These are phyloP conservation scores for Schizochytrium sp. DNA, from an alignment of 108 stramenopile genomes.

Conservation along the genomic window DNA sequence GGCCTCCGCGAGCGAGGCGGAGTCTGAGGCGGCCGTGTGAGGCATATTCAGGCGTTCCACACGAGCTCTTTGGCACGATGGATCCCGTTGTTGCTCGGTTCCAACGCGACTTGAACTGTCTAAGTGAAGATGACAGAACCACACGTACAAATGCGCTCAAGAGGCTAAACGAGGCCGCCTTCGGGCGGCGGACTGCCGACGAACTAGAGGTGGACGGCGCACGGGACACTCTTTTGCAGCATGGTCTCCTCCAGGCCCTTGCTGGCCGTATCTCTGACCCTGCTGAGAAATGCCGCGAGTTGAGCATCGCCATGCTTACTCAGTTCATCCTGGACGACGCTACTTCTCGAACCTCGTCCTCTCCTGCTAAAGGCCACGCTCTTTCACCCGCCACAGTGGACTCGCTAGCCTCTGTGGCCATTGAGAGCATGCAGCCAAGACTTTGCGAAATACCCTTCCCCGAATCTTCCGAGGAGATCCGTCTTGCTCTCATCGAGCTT, in stretches of 20 bases:
- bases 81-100: neutral
- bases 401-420: neutral
- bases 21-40: too few relatives aligned
- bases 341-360: neutral
- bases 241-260: constrained; percentile 49
- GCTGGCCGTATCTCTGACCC: constrained; percentile 29
- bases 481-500: neutral
- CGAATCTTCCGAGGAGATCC: constrained; percentile 42
- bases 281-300: constrained; percentile 29
- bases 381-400: neutral
- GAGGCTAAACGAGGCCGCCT: constrained; percentile 12
- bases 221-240: neutral
- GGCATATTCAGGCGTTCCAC: too few relatives aligned
- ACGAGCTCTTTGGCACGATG: neutral
- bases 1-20: too few relatives aligned
- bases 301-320: neutral
- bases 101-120: constrained; percentile 52
- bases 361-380: neutral
- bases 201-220: constrained; percentile 26
- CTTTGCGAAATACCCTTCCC: constrained; percentile 28
- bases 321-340: constrained; percentile 18
- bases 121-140: constrained; percentile 30
- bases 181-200: constrained; percentile 19
- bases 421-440: neutral
- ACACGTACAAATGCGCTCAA: constrained; percentile 51